These are phyloP conservation scores for Saccharomyces hybrid DNA, from an alignment of 1,139 yeast genomes.

Conservation along the genomic window DNA sequence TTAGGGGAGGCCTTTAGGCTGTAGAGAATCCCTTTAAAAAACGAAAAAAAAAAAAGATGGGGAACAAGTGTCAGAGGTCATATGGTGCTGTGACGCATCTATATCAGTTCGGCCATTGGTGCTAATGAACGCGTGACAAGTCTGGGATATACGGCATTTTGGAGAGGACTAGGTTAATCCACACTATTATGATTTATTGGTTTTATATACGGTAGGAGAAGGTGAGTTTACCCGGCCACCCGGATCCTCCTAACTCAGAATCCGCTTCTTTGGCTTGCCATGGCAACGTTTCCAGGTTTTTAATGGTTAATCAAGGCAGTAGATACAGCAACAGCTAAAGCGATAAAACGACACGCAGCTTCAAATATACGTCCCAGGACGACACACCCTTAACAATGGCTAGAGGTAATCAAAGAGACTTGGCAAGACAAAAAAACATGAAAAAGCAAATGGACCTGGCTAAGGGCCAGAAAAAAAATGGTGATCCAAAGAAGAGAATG, in stretches of 20 bases:
- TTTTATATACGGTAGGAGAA: not conserved
- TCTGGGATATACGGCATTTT: not conserved
- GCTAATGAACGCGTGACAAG: not conserved
- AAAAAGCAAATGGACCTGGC: slow-evolving; percentile 65
- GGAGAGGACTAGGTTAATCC: too few relatives aligned
- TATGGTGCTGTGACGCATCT: not conserved
- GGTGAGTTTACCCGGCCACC: not conserved
- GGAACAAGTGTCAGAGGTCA: slow-evolving; percentile 1
- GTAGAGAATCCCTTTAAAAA: slow-evolving; percentile 1
- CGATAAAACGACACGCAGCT: not conserved
- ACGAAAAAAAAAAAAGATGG: slow-evolving; percentile 4
- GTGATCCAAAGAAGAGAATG: slow-evolving; percentile 78
- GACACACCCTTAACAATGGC: slow-evolving; percentile 47
- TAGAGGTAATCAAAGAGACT: slow-evolving; percentile 93
- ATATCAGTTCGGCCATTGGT: not conserved
- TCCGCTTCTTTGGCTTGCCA: not conserved
- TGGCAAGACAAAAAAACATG: slow-evolving; percentile 80
- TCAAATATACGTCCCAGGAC: not conserved
- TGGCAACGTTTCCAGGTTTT: not conserved
- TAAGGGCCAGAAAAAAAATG: slow-evolving; percentile 60
- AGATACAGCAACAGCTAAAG: not conserved
- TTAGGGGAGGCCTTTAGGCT: slow-evolving; percentile 6
- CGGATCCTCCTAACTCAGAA: not conserved
- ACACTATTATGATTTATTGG: not conserved
- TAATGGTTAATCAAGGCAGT: too few relatives aligned